These are phyloP conservation scores for Teunomyces tritomae DNA, from an alignment of 805 yeast species.

Conservation along the genomic window DNA sequence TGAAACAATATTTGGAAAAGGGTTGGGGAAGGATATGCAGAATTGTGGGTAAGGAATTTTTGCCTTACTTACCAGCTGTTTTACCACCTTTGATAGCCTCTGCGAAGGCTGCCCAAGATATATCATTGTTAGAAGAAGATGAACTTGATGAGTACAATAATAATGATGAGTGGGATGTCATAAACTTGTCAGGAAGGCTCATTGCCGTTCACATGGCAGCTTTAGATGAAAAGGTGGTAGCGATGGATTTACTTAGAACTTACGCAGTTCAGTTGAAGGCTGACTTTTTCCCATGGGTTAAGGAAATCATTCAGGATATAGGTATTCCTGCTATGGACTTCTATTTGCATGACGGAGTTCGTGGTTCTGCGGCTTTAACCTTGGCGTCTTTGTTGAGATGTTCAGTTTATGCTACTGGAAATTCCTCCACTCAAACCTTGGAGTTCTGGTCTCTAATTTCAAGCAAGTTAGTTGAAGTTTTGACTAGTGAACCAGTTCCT, in stretches of 20 bases:
- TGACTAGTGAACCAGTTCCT: slow-evolving; percentile 76
- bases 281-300: slow-evolving; percentile 79
- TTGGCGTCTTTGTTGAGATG: slow-evolving; percentile 74
- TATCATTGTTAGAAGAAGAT: slow-evolving; percentile 84
- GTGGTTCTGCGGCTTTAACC: slow-evolving; percentile 84
- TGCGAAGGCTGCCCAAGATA: slow-evolving; percentile 88
- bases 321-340: slow-evolving; percentile 88
- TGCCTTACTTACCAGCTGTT: slow-evolving; percentile 79
- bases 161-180: slow-evolving; percentile 94
- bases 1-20: slow-evolving; percentile 81
- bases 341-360: slow-evolving; percentile 89
- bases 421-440: slow-evolving; percentile 56
- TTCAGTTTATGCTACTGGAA: slow-evolving; percentile 53
- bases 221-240: slow-evolving; percentile 90
- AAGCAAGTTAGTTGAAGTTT: slow-evolving; percentile 61
- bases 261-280: slow-evolving; percentile 84
- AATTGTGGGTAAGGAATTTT: slow-evolving; percentile 78
- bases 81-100: slow-evolving; percentile 84
- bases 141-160: slow-evolving; percentile 77
- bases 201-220: slow-evolving; percentile 92
- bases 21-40: slow-evolving; percentile 96
- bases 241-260: slow-evolving; percentile 80
- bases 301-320: slow-evolving; percentile 72
- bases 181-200: slow-evolving; percentile 86
- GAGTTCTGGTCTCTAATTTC: slow-evolving; percentile 72